phyloP scores from a whole-genome alignment of 441 rosid genomes.

The Arabidopsis hybrid region DNA sequence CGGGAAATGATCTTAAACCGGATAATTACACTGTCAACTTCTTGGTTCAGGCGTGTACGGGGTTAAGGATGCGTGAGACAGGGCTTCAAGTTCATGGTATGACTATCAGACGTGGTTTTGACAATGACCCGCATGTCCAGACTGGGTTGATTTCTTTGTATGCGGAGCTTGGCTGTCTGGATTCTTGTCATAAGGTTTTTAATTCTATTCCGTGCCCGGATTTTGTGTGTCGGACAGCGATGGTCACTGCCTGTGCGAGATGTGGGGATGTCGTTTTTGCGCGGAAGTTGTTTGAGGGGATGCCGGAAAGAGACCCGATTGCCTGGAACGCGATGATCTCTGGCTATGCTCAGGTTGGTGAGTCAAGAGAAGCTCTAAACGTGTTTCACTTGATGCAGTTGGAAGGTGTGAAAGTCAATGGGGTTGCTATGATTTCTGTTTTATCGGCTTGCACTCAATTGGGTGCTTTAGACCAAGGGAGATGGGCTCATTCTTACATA shows the following conservation, averaged over 20 bases:
- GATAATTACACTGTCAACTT: conserved; percentile 71
- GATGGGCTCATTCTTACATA: conserved; percentile 64
- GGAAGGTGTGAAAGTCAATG: conserved; percentile 59
- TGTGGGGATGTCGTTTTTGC: conserved; percentile 57
- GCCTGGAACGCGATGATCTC: conserved; percentile 70
- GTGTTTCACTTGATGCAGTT: conserved; percentile 64
- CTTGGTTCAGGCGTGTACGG: conserved; percentile 59
- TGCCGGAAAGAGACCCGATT: conserved; percentile 56
- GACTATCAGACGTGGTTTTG: conserved; percentile 55
- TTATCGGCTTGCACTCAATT: conserved; percentile 62
- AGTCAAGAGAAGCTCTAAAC: conserved; percentile 52
- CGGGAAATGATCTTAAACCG: conserved; percentile 43
- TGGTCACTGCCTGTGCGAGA: conserved; percentile 55
- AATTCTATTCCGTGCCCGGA: conserved; percentile 49
- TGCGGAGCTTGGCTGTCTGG: conserved; percentile 53
- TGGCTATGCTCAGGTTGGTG: conserved; percentile 58
- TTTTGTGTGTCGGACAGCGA: conserved; percentile 57
- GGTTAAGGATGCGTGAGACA: conserved; percentile 42
- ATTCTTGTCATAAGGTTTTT: conserved; percentile 51
- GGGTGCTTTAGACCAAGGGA: conserved; percentile 66
- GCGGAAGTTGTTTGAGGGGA: conserved; percentile 55
- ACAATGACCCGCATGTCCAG: conserved; percentile 57
- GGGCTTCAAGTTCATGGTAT: conserved; percentile 51
- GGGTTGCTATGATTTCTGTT: conserved; percentile 59
- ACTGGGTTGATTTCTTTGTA: conserved; percentile 60